A percentile compares a stretch with the other conserved stretches of the same genome.
Evolutionary conservation across 805 yeast genomes (phyloP).

Genomic region (Ogataea polymorpha): DNA sequence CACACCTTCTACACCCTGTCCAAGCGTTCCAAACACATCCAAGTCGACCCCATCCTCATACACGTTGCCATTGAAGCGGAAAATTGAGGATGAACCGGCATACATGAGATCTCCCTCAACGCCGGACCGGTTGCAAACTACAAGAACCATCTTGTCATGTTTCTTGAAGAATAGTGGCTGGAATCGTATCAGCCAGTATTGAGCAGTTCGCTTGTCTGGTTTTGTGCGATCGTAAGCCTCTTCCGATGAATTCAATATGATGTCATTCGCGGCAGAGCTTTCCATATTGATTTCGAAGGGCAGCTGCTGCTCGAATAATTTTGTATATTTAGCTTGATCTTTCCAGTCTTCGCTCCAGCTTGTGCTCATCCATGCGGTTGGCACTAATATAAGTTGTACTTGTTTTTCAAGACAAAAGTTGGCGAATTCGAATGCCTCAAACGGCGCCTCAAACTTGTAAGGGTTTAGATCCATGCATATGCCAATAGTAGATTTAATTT

Average conservation of each 20-base stretch:
- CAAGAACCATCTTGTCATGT: slow-evolving; percentile 37
- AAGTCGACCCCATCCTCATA: slow-evolving; percentile 39
- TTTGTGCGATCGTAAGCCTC: slow-evolving; percentile 11
- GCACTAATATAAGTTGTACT: slow-evolving; percentile 61
- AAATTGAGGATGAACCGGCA: slow-evolving; percentile 62
- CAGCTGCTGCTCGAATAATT: slow-evolving; percentile 17
- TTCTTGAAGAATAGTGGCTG: slow-evolving; percentile 25
- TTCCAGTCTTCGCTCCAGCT: slow-evolving; percentile 32
- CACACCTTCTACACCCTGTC: slow-evolving; percentile 65
- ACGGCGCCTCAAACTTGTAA: slow-evolving; percentile 77
- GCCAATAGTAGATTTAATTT: slow-evolving; percentile 58
- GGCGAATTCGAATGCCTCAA: slow-evolving; percentile 70
- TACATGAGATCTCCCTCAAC: slow-evolving; percentile 66
- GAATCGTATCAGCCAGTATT: slow-evolving; percentile 72
- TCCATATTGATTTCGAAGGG: slow-evolving; percentile 22
- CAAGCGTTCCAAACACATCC: slow-evolving; percentile 50
- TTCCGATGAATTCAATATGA: slow-evolving; percentile 7
- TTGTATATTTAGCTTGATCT: slow-evolving; percentile 17
- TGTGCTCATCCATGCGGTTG: slow-evolving; percentile 83
- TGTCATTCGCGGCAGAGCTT: slow-evolving; percentile 1
- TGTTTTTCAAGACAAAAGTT: slow-evolving; percentile 43
- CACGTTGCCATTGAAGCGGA: slow-evolving; percentile 47
- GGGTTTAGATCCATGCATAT: slow-evolving; percentile 96
- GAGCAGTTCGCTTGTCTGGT: slow-evolving; percentile 28
- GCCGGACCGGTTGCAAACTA: slow-evolving; percentile 70